Evolutionary conservation across 2,329 filamentous ascomycete species (phyloP).

Genomic region (Claviceps sp.): DNA sequence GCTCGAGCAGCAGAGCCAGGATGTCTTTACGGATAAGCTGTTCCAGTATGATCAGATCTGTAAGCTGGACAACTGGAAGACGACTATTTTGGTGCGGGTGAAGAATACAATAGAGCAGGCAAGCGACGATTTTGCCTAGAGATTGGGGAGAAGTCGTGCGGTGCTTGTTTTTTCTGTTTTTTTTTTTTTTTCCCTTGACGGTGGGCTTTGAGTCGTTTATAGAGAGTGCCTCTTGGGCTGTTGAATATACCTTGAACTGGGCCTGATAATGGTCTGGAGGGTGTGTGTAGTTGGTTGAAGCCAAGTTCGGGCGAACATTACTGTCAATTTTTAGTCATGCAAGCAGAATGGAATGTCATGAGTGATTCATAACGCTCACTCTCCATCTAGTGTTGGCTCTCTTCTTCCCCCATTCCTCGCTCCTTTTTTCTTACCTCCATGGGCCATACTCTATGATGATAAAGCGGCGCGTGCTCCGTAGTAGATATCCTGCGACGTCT

Average conservation of each 20-base stretch:
- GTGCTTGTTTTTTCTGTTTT: neutral
- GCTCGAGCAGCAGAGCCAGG: slow-evolving; percentile 65
- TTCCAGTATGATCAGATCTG: slow-evolving; percentile 86
- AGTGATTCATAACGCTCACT: too few relatives aligned
- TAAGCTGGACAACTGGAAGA: slow-evolving; percentile 97
- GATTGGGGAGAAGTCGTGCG: too few relatives aligned
- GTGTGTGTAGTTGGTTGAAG: too few relatives aligned
- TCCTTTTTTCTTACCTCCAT: neutral
- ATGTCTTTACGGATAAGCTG: slow-evolving; percentile 72
- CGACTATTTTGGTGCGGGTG: slow-evolving; percentile 64
- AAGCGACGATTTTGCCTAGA: slow-evolving; percentile 29
- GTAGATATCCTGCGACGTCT: too few relatives aligned
- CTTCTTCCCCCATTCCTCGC: neutral
- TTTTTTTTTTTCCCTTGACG: too few relatives aligned
- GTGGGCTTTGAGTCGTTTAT: neutral
- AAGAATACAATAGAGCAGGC: slow-evolving; percentile 66
- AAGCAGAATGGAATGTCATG: neutral
- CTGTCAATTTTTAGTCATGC: neutral
- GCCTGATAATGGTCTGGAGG: too few relatives aligned
- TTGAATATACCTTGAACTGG: neutral
- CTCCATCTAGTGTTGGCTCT: neutral
- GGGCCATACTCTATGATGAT: too few relatives aligned
- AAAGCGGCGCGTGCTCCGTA: too few relatives aligned
- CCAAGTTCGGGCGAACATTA: neutral
- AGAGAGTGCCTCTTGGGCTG: neutral